phyloP scores from a whole-genome alignment of 495 filamentous ascomycete genomes.

The Aspergillus homomorphus region DNA sequence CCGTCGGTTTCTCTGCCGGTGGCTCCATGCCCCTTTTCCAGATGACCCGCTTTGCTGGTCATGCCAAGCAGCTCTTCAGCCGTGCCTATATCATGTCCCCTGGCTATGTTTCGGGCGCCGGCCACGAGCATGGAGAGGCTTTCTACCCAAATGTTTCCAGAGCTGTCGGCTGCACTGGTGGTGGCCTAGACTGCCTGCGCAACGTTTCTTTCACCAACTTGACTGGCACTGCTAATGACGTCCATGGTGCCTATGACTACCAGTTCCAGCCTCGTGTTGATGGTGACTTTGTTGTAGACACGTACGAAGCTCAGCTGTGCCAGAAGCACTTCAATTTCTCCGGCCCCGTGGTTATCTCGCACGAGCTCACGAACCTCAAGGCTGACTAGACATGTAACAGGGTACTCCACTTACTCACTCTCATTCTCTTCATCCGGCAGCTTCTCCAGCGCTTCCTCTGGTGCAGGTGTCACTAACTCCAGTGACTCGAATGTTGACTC shows the following conservation, averaged over 20 bases:
- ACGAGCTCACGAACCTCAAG: conserved; percentile 16
- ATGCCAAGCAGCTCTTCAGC: conserved; percentile 31
- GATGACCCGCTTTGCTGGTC: conserved; percentile 32
- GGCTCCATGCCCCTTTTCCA: conserved; percentile 43
- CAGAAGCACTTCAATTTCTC: conserved; percentile 36
- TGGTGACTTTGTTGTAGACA: conserved; percentile 35
- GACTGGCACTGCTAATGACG: conserved; percentile 20
- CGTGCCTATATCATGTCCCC: conserved; percentile 38
- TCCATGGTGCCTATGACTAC: conserved; percentile 26
- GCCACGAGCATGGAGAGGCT: conserved; percentile 27
- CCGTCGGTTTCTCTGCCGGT: conserved; percentile 43
- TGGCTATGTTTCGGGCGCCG: conserved; percentile 32
- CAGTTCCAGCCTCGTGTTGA: conserved; percentile 39
- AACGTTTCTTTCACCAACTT: conserved; percentile 27
- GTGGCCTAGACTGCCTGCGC: conserved; percentile 30
- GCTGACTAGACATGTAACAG: conserved; percentile 8
- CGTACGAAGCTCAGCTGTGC: conserved; percentile 37
- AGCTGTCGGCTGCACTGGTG: conserved; percentile 29
- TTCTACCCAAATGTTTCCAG: conserved; percentile 37
- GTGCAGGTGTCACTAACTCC: conserved; percentile 11
- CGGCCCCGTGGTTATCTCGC: conserved; percentile 33
- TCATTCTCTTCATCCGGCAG: conserved; percentile 9
- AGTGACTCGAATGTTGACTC: conserved; percentile 12
- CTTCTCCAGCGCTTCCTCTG: conserved; percentile 5
- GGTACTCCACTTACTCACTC: conserved; percentile 32